phyloP scores from a whole-genome alignment of 345 rosid genomes.

The Dovyalis caffra region DNA sequence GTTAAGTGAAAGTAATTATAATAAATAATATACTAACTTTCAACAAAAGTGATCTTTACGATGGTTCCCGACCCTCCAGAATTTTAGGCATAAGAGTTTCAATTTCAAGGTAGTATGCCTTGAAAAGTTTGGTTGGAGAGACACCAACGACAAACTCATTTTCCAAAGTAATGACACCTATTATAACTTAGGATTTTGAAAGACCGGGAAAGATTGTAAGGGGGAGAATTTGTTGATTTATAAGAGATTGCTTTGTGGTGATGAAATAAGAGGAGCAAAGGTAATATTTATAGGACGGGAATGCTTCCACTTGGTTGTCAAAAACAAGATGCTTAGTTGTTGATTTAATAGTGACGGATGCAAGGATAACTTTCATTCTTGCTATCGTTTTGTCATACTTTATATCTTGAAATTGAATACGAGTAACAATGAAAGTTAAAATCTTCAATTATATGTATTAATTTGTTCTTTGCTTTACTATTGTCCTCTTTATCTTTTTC shows the following conservation, averaged over 20 bases:
- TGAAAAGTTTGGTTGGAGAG: neutral
- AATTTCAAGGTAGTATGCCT: neutral
- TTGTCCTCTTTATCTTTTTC: neutral
- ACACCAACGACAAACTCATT: neutral
- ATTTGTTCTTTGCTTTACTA: neutral
- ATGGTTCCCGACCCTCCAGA: neutral
- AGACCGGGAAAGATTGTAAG: neutral
- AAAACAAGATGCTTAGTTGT: neutral
- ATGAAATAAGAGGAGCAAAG: neutral
- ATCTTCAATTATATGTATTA: neutral
- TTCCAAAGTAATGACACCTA: neutral
- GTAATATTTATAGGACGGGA: neutral
- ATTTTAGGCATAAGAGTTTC: neutral
- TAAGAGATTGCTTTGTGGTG: neutral
- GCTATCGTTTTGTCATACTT: neutral
- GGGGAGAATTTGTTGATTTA: neutral
- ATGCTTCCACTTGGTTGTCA: neutral
- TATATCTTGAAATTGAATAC: neutral
- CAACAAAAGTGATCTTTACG: neutral
- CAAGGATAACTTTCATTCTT: neutral
- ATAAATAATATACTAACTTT: neutral
- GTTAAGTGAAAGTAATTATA: too few species aligned
- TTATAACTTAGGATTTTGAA: neutral
- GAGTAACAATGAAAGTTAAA: neutral
- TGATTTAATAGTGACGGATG: neutral